These are phyloP conservation scores for Pleurotus ostreatus DNA, from an alignment of 768 basidiomycete genomes.

Conservation along the genomic window DNA sequence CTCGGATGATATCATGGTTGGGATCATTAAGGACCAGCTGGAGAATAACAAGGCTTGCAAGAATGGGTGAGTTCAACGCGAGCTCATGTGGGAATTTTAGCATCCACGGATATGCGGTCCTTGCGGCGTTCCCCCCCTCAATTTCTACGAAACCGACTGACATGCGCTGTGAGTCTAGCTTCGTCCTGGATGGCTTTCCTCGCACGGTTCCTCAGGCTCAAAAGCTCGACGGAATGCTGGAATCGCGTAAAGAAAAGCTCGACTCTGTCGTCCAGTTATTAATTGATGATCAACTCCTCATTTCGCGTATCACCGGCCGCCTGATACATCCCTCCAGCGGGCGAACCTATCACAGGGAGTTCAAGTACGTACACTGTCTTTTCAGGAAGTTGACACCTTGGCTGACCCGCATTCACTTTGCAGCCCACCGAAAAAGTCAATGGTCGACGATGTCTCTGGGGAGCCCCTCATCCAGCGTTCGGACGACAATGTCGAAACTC, in stretches of 20 bases:
- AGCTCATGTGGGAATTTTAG: neutral
- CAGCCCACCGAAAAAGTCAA: conserved; percentile 96
- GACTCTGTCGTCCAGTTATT: conserved; percentile 90
- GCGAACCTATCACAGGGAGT: conserved; percentile 92
- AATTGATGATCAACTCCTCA: conserved; percentile 92
- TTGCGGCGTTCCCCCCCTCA: neutral
- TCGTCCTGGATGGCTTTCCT: conserved; percentile 99
- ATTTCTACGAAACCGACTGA: neutral
- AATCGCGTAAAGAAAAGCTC: conserved; percentile 76
- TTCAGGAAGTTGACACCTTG: neutral
- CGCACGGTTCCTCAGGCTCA: conserved; percentile 95
- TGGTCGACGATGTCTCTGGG: conserved; percentile 90
- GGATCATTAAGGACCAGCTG: conserved; percentile 95
- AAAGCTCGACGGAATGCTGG: conserved; percentile 92
- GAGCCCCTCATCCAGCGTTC: conserved; percentile 96
- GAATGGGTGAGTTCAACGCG: conserved; percentile 71
- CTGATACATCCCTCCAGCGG: conserved; percentile 89
- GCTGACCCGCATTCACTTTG: neutral
- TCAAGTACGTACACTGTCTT: conserved; percentile 61
- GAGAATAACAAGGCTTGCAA: conserved; percentile 90
- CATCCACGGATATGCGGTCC: neutral
- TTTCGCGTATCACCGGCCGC: conserved; percentile 96
- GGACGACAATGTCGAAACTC: conserved; percentile 95
- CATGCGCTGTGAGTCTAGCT: conserved; percentile 42
- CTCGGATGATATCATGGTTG: conserved; percentile 94